phyloP scores from a whole-genome alignment of 495 filamentous ascomycete species.

The Aspergillus heteromorphus region DNA sequence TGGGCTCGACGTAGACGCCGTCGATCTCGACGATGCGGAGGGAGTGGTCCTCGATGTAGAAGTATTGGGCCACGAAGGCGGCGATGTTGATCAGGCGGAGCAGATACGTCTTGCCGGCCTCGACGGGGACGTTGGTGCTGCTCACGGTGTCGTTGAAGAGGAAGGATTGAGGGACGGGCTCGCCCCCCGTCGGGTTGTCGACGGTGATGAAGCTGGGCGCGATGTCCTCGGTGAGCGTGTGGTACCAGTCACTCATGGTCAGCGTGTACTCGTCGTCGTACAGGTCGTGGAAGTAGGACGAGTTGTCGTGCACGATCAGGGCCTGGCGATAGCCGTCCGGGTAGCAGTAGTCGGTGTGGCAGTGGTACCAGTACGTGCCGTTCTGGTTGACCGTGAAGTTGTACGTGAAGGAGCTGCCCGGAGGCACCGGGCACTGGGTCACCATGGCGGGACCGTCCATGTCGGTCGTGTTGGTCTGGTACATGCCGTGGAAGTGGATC shows the following conservation, averaged over 20 bases:
- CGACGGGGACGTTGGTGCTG: slow-evolving; percentile 51
- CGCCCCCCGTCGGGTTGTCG: slow-evolving; percentile 49
- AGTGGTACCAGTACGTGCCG: slow-evolving; percentile 84
- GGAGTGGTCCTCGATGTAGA: slow-evolving; percentile 71
- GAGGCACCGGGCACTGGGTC: slow-evolving; percentile 63
- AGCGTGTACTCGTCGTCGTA: slow-evolving; percentile 64
- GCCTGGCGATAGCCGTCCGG: slow-evolving; percentile 71
- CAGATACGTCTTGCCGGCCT: slow-evolving; percentile 74
- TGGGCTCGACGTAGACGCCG: slow-evolving; percentile 49
- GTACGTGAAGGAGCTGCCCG: slow-evolving; percentile 63
- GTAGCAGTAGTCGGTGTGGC: slow-evolving; percentile 62
- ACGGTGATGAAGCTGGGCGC: slow-evolving; percentile 40
- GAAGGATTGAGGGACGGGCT: slow-evolving; percentile 47
- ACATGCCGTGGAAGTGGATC: slow-evolving; percentile 79
- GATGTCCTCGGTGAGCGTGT: slow-evolving; percentile 42
- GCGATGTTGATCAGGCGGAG: slow-evolving; percentile 73
- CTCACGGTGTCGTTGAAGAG: slow-evolving; percentile 56
- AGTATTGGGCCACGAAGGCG: slow-evolving; percentile 69
- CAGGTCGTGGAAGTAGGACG: slow-evolving; percentile 51
- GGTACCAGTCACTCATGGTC: slow-evolving; percentile 63
- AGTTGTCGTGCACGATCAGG: slow-evolving; percentile 64
- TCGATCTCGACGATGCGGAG: slow-evolving; percentile 54
- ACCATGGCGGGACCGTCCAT: slow-evolving; percentile 73
- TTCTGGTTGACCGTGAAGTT: slow-evolving; percentile 74
- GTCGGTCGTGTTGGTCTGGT: slow-evolving; percentile 58